A percentile compares a stretch with the other conserved stretches of the same genome.
Conservation (phyloP, 75 land plant genomes). For the Chamaecyparis obtusa region DNA sequence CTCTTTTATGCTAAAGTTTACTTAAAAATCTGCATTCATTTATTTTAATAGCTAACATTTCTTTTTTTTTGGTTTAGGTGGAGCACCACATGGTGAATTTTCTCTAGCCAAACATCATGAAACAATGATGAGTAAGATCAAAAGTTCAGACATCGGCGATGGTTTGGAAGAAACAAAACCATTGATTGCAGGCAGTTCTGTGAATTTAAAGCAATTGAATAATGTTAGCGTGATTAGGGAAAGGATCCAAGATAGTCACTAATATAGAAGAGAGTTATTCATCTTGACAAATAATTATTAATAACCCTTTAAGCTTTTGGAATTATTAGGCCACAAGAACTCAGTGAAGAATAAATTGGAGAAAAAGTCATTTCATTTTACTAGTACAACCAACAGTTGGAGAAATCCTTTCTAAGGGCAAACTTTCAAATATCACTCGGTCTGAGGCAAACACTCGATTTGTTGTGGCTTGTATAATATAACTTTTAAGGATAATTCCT, state of each 20-base stretch:
- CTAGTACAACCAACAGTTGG: background rate
- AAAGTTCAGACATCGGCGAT: background rate
- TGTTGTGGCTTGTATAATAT: background rate
- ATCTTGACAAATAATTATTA: background rate
- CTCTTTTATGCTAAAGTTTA: background rate
- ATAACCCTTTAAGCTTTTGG: background rate
- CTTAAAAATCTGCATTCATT: background rate
- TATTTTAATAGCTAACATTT: background rate
- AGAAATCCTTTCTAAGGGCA: background rate
- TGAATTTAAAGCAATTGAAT: background rate
- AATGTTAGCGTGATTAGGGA: background rate
- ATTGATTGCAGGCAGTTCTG: background rate
- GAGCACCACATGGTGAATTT: background rate
- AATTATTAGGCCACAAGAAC: background rate
- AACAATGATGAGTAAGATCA: background rate
- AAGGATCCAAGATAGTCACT: background rate
- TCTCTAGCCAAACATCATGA: background rate
- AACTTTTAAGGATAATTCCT: background rate
- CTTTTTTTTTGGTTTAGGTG: background rate
- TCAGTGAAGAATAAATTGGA: background rate
- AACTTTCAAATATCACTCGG: background rate
- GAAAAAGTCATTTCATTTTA: background rate
- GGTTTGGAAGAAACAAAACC: background rate
- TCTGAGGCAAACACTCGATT: background rate
- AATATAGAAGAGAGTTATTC: background rate